Conservation (phyloP, 163 green algal genomes). For the Smithsoniella earleae region DNA sequence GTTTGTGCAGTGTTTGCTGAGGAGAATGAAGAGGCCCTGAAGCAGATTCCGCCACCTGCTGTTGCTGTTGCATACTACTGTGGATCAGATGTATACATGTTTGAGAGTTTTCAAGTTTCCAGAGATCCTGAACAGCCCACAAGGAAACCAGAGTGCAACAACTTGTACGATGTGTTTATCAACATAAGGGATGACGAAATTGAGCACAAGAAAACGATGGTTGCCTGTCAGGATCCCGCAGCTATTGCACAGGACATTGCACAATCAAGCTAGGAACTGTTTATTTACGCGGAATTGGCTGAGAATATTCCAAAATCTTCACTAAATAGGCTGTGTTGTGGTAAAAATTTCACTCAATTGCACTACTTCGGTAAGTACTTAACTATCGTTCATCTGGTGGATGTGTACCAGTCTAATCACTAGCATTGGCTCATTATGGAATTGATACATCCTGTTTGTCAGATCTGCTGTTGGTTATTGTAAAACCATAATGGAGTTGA, state of each 20-base stretch:
- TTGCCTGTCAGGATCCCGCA: neutral
- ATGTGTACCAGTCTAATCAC: too few relatives aligned
- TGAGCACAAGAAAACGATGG: constrained; percentile 26
- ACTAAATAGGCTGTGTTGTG: too few relatives aligned
- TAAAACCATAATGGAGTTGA: too few relatives aligned
- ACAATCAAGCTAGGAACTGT: neutral
- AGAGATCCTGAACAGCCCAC: neutral
- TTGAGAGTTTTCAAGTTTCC: constrained; percentile 31
- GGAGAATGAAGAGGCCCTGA: constrained; percentile 67
- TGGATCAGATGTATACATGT: constrained; percentile 59
- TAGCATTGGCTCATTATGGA: too few relatives aligned
- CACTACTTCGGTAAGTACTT: too few relatives aligned
- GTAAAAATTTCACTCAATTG: too few relatives aligned
- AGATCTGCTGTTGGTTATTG: too few relatives aligned
- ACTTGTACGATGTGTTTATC: constrained; percentile 83
- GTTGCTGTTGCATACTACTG: constrained; percentile 87
- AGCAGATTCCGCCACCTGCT: constrained; percentile 68
- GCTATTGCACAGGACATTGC: constrained; percentile 1
- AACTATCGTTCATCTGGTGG: too few relatives aligned
- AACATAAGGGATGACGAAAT: constrained; percentile 86
- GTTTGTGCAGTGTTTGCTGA: constrained; percentile 70
- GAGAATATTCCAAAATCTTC: too few relatives aligned
- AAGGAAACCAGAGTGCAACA: constrained; percentile 49
- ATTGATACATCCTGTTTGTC: too few relatives aligned
- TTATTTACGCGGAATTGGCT: too few relatives aligned